Conservation (phyloP, 352 stramenopile genomes). For the Globisporangium sylvaticum region DNA sequence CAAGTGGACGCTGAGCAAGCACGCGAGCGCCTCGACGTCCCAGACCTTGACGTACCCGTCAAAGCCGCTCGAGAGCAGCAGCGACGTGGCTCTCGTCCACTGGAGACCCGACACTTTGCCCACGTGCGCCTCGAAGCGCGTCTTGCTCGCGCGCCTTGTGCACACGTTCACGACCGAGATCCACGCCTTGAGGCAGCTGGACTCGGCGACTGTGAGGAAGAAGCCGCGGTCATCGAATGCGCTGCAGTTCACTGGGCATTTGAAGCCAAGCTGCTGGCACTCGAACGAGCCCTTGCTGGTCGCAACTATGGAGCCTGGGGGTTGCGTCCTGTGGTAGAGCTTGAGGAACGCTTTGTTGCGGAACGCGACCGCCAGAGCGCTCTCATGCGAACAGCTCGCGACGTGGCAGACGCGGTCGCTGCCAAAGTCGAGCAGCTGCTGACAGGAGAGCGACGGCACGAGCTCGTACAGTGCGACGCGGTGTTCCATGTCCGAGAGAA, state of each 20-base stretch:
- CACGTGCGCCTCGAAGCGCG: slow-evolving; percentile 49
- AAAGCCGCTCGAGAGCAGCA: slow-evolving; percentile 43
- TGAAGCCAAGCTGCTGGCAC: slow-evolving; percentile 25
- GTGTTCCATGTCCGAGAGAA: slow-evolving; percentile 31
- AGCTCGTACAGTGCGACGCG: slow-evolving; percentile 10
- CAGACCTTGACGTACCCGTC: slow-evolving; percentile 73
- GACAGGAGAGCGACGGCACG: slow-evolving; percentile 11
- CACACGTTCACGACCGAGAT: slow-evolving; percentile 41
- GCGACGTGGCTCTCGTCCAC: slow-evolving; percentile 39
- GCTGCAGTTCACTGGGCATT: slow-evolving; percentile 31
- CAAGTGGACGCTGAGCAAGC: slow-evolving; percentile 38
- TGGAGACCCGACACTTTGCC: slow-evolving; percentile 46
- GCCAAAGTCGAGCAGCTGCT: slow-evolving; percentile 14
- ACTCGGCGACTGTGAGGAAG: slow-evolving; percentile 39
- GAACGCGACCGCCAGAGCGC: slow-evolving; percentile 23
- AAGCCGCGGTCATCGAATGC: slow-evolving; percentile 38
- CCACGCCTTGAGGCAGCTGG: slow-evolving; percentile 46
- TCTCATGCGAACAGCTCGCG: slow-evolving; percentile 3
- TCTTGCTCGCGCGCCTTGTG: slow-evolving; percentile 17
- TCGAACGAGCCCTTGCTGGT: neutral
- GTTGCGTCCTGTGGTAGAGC: slow-evolving; percentile 8
- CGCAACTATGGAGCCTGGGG: neutral
- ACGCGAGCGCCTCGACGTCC: slow-evolving; percentile 30
- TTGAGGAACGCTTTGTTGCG: slow-evolving; percentile 26
- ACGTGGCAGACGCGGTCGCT: slow-evolving; percentile 25